Evolutionary conservation across 352 stramenopile genomes (phyloP), one percentile per base, ranked within the genome.

Genomic region (Globisporangium emineosum): DNA sequence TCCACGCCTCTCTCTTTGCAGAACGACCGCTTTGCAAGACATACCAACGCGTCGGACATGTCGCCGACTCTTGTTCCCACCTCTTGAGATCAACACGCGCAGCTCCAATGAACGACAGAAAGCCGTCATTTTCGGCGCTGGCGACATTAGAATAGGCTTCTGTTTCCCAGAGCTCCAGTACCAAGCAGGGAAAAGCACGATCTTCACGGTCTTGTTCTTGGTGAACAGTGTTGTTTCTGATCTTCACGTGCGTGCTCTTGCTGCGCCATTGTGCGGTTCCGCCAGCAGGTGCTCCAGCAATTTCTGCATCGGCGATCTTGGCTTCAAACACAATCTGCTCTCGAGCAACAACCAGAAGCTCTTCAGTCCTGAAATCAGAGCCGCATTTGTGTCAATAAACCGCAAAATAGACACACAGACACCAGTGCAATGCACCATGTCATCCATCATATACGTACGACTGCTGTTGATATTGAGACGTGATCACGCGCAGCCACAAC

Each of bases 101-200:
- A 19, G 32, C 13, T 1, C 62, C 62, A 13, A 58, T 25, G n/a
- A 64, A 57, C 33, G 62, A 59, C n/a, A 68, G 21, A 23, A 64
- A 53, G 9, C 9, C 55, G 2, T 30, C 25, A 6, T 21, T 17
- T 13, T 15, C 40, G 8, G 51, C 27, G 19, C n/a, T 17, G 19
- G n/a, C 29, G 42, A 6, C 50, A 12, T 19, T 13, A 13, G 12
- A 29, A 40, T 2, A 13, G 2, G 19, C 5, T 23, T 35, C 33
- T 5, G 19, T 30, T n/a, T n/a, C 37, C 54, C 62, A 68, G 27
- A 62, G 55, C 49, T 68, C 62, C 19, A 60, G 47, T 10, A 27
- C 0, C 13, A 52, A 9, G 30, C 8, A 12, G 5, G 30, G 12
- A 12, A 9, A 19, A 4, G 35, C n/a, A 2, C 45, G 33, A 19